Percentiles rank a stretch among this genome's conserved stretches.
Conservation (phyloP, 805 yeast genomes). For the Trichomonascus vanleenenianus region DNA sequence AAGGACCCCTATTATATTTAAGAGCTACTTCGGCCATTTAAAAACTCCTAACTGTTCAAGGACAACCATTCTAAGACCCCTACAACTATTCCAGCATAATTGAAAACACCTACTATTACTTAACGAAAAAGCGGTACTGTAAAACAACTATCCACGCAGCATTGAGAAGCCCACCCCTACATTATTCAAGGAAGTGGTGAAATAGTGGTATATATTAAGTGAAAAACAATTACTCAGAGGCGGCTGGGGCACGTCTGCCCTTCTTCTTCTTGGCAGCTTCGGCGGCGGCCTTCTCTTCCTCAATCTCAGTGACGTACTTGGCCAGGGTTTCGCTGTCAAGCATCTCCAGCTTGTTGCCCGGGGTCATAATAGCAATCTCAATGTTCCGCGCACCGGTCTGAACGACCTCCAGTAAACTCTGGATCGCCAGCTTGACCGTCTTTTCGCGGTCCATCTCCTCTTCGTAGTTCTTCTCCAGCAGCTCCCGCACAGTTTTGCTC, state of each 20-base stretch:
- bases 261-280: slow-evolving; percentile 59
- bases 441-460: slow-evolving; percentile 55
- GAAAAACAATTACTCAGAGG: too few species aligned
- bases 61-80: too few species aligned
- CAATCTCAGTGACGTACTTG: slow-evolving; percentile 70
- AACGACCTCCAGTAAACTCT: slow-evolving; percentile 87
- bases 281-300: slow-evolving; percentile 78
- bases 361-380: slow-evolving; percentile 80
- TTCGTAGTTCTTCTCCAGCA: slow-evolving; percentile 79
- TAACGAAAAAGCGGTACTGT: too few species aligned
- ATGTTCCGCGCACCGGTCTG: slow-evolving; percentile 97
- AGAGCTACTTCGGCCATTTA: too few species aligned
- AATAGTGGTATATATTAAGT: too few species aligned
- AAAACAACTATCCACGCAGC: too few species aligned
- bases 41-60: too few species aligned
- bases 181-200: too few species aligned
- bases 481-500: slow-evolving; percentile 90
- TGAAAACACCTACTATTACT: too few species aligned
- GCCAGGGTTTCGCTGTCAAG: slow-evolving; percentile 67
- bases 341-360: slow-evolving; percentile 49
- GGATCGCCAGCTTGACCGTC: slow-evolving; percentile 73
- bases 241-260: not conserved
- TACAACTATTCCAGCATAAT: too few species aligned
- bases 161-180: too few species aligned
- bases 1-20: too few species aligned